Percentiles rank a stretch among this genome's conserved stretches.
Evolutionary conservation across 176 grass and related monocot species (phyloP).

Genomic region (Stipa capillata): DNA sequence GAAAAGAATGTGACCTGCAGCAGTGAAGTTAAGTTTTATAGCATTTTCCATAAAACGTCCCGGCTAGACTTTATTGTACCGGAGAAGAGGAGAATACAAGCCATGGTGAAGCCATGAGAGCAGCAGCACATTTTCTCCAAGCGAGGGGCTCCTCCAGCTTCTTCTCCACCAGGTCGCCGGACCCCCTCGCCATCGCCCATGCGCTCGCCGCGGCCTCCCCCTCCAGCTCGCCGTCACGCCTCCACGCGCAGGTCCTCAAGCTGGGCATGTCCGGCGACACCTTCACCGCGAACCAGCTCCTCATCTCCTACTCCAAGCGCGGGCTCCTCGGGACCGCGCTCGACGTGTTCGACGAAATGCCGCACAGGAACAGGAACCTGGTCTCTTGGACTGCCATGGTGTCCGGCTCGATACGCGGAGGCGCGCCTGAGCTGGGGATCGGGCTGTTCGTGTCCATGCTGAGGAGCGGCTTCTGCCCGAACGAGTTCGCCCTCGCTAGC

Average conservation of each 20-base stretch:
- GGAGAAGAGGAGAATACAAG: too few relatives aligned
- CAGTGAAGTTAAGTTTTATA: too few relatives aligned
- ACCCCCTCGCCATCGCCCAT: conserved; percentile 21
- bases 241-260: conserved; percentile 40
- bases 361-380: conserved; percentile 29
- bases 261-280: conserved; percentile 28
- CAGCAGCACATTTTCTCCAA: too few relatives aligned
- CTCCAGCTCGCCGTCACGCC: background rate
- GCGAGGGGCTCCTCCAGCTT: too few relatives aligned
- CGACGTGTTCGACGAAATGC: conserved; percentile 41
- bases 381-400: conserved; percentile 54
- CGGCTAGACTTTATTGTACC: too few relatives aligned
- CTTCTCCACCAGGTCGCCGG: background rate
- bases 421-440: conserved; percentile 5
- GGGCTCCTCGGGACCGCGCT: background rate
- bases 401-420: conserved; percentile 5
- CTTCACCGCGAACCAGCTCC: conserved; percentile 49
- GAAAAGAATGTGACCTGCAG: too few relatives aligned
- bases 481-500: conserved; percentile 38
- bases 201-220: conserved; percentile 13
- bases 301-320: conserved; percentile 13
- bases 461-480: conserved; percentile 26
- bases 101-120: too few relatives aligned
- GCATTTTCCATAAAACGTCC: too few relatives aligned
- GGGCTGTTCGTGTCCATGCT: conserved; percentile 21